These are phyloP conservation scores for Ulota crispa DNA, from an alignment of 225 moss, liverwort and hornwort species.

Conservation along the genomic window DNA sequence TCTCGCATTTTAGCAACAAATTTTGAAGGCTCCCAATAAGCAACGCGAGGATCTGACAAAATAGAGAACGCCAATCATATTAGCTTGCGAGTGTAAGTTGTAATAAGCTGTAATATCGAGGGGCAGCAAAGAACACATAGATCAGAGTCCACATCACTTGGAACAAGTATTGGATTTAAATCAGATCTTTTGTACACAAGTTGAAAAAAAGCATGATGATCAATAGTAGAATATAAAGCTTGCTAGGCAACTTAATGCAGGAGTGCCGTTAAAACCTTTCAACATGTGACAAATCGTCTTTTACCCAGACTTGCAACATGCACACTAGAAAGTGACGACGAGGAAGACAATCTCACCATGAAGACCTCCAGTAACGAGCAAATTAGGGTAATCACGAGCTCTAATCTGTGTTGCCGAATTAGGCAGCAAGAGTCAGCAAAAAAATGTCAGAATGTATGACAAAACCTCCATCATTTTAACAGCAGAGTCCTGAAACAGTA, in stretches of 20 bases:
- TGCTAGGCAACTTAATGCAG: background rate
- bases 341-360: constrained; percentile 54
- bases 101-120: background rate
- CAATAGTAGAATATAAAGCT: constrained; percentile 3
- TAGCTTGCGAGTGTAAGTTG: background rate
- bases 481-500: background rate
- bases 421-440: background rate
- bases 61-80: constrained; percentile 12
- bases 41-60: constrained; percentile 79
- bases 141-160: background rate
- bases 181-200: background rate
- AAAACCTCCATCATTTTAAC: background rate
- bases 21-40: constrained; percentile 97
- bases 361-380: constrained; percentile 81
- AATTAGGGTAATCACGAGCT: constrained; percentile 76
- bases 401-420: constrained; percentile 50
- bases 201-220: background rate
- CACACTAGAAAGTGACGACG: background rate
- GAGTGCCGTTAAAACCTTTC: background rate
- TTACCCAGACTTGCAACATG: constrained; percentile 5
- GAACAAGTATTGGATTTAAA: background rate
- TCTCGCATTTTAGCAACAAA: constrained; percentile 84
- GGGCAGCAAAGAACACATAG: background rate
- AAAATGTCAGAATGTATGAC: background rate
- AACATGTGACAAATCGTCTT: constrained; percentile 7